phyloP scores from a whole-genome alignment of 352 stramenopile genomes.

The Lagenidium sp. region DNA sequence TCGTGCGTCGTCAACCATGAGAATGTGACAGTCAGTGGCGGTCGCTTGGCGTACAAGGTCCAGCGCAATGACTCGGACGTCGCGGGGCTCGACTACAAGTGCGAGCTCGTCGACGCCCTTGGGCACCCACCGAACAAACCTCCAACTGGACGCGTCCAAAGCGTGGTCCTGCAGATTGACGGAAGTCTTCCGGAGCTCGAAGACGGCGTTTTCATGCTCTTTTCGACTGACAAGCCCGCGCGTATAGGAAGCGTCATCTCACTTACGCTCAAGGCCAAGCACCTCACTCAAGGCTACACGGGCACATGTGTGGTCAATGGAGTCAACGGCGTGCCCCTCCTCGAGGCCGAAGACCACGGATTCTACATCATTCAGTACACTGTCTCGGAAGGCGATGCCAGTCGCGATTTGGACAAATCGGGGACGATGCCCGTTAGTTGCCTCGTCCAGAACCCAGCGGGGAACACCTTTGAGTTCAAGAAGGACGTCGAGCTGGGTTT shows the following conservation, averaged over 20 bases:
- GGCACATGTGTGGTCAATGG: constrained; percentile 42
- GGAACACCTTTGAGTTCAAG: constrained; percentile 30
- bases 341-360: constrained; percentile 36
- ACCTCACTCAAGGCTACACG: constrained; percentile 31
- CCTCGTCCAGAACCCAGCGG: constrained; percentile 24
- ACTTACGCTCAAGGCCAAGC: constrained; percentile 30
- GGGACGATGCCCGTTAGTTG: constrained; percentile 32
- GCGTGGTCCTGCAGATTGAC: constrained; percentile 20
- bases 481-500: constrained; percentile 32
- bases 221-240: constrained; percentile 51
- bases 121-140: constrained; percentile 12
- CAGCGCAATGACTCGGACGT: constrained; percentile 36
- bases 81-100: constrained; percentile 22
- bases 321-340: constrained; percentile 24
- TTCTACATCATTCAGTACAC: constrained; percentile 69
- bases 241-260: constrained; percentile 45
- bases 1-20: constrained; percentile 24
- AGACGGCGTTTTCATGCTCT: constrained; percentile 42
- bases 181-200: constrained; percentile 24
- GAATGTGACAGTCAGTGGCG: constrained; percentile 15
- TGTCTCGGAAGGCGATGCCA: constrained; percentile 27
- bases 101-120: constrained; percentile 19
- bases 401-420: constrained; percentile 17
- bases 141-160: constrained; percentile 17
- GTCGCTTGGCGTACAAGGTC: constrained; percentile 27